A percentile compares a stretch with the other conserved stretches of the same genome.
Conservation (phyloP, 768 basidiomycete genomes). For the Daedaleopsis sinensis region DNA sequence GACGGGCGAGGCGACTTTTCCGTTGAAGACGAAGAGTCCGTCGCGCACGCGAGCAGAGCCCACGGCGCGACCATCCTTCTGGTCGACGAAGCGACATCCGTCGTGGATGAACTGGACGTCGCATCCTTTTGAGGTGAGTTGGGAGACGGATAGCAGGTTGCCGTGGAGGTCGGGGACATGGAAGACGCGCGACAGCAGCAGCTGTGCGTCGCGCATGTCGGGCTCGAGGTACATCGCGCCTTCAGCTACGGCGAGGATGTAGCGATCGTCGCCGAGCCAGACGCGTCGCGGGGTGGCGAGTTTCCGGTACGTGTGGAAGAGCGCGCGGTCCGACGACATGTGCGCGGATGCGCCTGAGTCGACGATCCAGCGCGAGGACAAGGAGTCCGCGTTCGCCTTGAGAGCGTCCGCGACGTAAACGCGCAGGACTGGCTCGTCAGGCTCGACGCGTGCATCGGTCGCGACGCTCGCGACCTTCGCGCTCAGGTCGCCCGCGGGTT, state of each 20-base stretch:
- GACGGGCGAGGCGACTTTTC: neutral
- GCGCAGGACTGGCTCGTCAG: neutral
- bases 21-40: constrained; percentile 20
- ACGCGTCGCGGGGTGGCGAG: neutral
- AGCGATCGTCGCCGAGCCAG: constrained; percentile 20
- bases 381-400: neutral
- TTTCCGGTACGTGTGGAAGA: constrained; percentile 12
- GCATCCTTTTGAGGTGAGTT: neutral
- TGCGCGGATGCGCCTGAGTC: constrained; percentile 21
- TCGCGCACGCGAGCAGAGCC: constrained; percentile 1
- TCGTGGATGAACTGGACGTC: constrained; percentile 4
- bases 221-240: constrained; percentile 10
- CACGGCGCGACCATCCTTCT: neutral
- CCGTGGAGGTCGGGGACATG: constrained; percentile 25
- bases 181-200: constrained; percentile 16
- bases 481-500: constrained; percentile 4
- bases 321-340: constrained; percentile 18
- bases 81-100: constrained; percentile 8
- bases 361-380: constrained; percentile 14
- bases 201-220: neutral
- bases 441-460: no score
- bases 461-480: constrained; percentile 9
- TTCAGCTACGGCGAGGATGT: constrained; percentile 17
- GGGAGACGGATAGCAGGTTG: constrained; percentile 27
- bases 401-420: constrained; percentile 7